Evolutionary conservation across 768 basidiomycete genomes (phyloP), one percentile per base, ranked within the genome.

Genomic region (Clitopilus hobsonii): DNA sequence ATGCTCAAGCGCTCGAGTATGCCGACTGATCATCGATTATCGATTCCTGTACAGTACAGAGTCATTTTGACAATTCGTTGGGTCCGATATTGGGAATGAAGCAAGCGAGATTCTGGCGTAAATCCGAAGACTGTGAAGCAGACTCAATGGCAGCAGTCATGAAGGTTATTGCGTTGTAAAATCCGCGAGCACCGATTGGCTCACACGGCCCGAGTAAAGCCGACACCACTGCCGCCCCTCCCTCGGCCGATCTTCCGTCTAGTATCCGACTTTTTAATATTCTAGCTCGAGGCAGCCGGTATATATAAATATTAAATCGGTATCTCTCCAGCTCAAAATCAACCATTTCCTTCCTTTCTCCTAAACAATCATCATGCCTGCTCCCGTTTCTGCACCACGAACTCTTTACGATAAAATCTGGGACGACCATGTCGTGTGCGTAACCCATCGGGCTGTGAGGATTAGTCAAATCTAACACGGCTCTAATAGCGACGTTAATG

Each of bases 331-430:
- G 32, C 22, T 27, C 27, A 52, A 52, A 52, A 52, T 14, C n/a
- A 49, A 25, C 27, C 25, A 36, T 38, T 50, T 30, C 50, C 49
- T 28, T 49, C 56, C 53, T 58, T 53, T 51, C 54, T 38, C 56
- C 48, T 36, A 48, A 49, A 45, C 49, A n/a, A 26, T 45, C 47
- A 65, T 54, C 28, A 80, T 80, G 78, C 73, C 79, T 55, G 66
- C 70, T 51, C 68, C 73, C 24, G 60, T 72, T 36, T 57, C 70
- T 53, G 71, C 77, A 20, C 92, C 93, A 8, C 86, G 93, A 58
- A 98, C 96, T 29, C 78, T 98, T 26, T 97, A 98, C 72, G 96
- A 98, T 74, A 98, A 98, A 76, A 93, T 98, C 60, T 97, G 91
- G 86, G 93, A 97, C 61, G 94, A 98, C 68, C 96, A 98, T 74